Evolutionary conservation across 2,329 filamentous ascomycete genomes (phyloP).

Genomic region (Pezicula rhizophila): DNA sequence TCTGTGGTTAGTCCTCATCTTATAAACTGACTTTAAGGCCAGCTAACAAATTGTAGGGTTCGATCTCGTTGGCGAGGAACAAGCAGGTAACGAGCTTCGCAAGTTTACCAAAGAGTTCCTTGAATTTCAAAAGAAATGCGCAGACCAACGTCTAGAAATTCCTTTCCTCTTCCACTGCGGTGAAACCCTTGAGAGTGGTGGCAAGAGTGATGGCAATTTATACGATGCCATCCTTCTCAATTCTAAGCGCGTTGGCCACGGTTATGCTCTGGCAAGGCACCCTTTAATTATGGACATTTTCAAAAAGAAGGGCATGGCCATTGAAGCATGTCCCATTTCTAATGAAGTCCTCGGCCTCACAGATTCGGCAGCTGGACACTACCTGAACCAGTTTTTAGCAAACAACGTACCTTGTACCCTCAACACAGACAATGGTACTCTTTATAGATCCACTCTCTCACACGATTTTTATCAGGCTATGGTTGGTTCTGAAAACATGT

Average conservation of each 20-base stretch:
- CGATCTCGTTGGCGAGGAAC: constrained; percentile 63
- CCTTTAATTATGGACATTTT: constrained; percentile 60
- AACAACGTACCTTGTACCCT: constrained; percentile 68
- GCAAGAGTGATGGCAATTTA: constrained; percentile 60
- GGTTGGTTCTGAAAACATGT: constrained; percentile 61
- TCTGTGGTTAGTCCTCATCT: constrained; percentile 48
- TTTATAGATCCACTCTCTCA: constrained; percentile 66
- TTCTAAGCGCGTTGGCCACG: constrained; percentile 67
- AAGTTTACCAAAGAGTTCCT: constrained; percentile 50
- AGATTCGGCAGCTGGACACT: constrained; percentile 57
- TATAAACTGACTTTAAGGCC: background rate
- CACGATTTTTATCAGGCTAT: constrained; percentile 76
- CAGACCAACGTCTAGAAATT: constrained; percentile 43
- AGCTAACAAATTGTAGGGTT: constrained; percentile 43
- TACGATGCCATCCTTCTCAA: constrained; percentile 61
- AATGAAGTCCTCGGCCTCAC: constrained; percentile 71
- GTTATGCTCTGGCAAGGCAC: constrained; percentile 63
- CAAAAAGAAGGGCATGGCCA: constrained; percentile 56
- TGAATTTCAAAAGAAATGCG: constrained; percentile 48
- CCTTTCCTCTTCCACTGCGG: constrained; percentile 74
- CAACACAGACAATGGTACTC: constrained; percentile 68
- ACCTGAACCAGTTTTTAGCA: constrained; percentile 63
- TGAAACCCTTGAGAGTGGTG: constrained; percentile 64
- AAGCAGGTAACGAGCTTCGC: constrained; percentile 55
- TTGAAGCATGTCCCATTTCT: constrained; percentile 74